phyloP scores from a whole-genome alignment of 192 early-diverging fungal species.

The Umbelopsis sp. region DNA sequence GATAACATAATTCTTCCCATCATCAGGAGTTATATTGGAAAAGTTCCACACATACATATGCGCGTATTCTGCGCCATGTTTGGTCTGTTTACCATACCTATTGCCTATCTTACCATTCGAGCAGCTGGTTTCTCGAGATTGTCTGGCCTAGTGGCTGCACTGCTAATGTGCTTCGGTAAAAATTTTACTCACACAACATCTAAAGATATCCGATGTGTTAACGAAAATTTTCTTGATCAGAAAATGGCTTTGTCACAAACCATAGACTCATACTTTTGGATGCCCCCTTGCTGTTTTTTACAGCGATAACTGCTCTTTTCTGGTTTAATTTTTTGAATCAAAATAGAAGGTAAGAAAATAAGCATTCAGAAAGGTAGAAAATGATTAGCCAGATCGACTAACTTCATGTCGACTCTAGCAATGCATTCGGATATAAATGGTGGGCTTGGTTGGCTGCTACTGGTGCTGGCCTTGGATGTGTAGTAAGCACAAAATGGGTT shows the following conservation, averaged over 20 bases:
- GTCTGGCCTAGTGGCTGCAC: conserved; percentile 74
- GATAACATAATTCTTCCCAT: too few relatives aligned
- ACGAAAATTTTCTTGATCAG: conserved; percentile 37
- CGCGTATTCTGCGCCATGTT: conserved; percentile 74
- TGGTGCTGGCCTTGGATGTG: conserved; percentile 75
- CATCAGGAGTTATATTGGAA: conserved; percentile 31
- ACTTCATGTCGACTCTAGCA: conserved; percentile 36
- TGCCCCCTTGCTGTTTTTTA: conserved; percentile 86
- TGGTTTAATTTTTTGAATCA: conserved; percentile 87
- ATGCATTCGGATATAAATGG: conserved; percentile 76
- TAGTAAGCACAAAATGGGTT: conserved; percentile 89
- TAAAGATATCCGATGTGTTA: background rate
- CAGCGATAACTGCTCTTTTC: conserved; percentile 69
- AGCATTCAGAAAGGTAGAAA: background rate
- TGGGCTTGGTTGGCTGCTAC: conserved; percentile 85
- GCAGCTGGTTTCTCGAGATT: conserved; percentile 77
- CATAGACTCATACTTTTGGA: conserved; percentile 89
- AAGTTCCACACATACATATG: conserved; percentile 88
- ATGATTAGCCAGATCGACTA: too few relatives aligned
- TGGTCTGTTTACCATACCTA: conserved; percentile 77
- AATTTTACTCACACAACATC: background rate
- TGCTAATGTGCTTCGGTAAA: conserved; percentile 79
- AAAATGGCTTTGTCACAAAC: conserved; percentile 88
- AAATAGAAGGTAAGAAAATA: background rate
- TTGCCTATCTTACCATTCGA: conserved; percentile 80